Percentiles rank a stretch among this genome's conserved stretches.
These are phyloP conservation scores for Ustilago shanxiensis DNA, from an alignment of 1,284 basidiomycete species.

Conservation along the genomic window DNA sequence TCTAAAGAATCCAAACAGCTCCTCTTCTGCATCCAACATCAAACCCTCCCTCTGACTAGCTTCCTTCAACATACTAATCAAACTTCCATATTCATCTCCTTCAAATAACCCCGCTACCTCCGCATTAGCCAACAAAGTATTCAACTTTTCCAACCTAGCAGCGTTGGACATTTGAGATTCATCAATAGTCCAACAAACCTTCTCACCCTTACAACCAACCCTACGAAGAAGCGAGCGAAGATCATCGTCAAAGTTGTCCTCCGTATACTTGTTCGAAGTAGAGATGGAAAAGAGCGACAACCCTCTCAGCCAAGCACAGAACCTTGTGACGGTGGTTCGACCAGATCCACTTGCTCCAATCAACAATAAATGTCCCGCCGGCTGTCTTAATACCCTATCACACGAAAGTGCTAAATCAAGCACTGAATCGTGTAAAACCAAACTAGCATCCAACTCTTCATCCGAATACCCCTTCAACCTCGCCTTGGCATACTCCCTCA, in stretches of 20 bases:
- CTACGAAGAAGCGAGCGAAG: constrained; percentile 91
- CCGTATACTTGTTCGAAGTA: constrained; percentile 97
- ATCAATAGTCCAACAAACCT: constrained; percentile 99
- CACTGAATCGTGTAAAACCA: constrained; percentile 98
- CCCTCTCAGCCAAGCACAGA: constrained; percentile 99
- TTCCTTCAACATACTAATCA: constrained; percentile 98
- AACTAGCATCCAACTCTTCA: constrained; percentile 91
- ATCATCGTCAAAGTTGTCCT: constrained; percentile 98
- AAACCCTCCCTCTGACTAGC: constrained; percentile 96
- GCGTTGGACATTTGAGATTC: constrained; percentile 99
- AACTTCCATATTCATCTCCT: constrained; percentile 88
- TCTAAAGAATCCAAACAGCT: constrained; percentile 64
- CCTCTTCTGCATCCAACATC: constrained; percentile 96
- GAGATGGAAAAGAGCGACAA: constrained; percentile 99
- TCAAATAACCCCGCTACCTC: constrained; percentile 96
- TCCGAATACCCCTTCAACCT: constrained; percentile 79
- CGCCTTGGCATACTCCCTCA: constrained; percentile 96
- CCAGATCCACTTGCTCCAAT: constrained; percentile 98
- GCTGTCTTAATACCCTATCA: constrained; percentile 98
- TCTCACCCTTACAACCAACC: constrained; percentile 96
- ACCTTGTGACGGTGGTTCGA: constrained; percentile 97
- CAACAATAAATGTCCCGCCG: constrained; percentile 93
- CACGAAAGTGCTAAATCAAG: constrained; percentile 96
- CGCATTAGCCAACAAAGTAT: constrained; percentile 97
- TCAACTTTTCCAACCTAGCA: constrained; percentile 98